Evolutionary conservation across 2,329 filamentous ascomycete genomes (phyloP).

Genomic region (Botrytis cinerea): DNA sequence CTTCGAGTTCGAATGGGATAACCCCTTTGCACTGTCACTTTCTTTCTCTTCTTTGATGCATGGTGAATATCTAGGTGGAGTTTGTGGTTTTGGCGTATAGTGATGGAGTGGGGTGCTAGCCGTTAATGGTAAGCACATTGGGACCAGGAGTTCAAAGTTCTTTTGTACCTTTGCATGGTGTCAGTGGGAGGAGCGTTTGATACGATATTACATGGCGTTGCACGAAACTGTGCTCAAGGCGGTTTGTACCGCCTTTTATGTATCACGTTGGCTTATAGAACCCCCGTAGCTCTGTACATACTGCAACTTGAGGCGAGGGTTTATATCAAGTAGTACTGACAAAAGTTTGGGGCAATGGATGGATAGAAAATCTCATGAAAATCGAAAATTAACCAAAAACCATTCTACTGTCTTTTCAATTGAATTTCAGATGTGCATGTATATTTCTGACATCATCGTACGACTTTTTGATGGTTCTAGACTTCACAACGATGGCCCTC

Average conservation of each 20-base stretch:
- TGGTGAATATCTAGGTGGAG: constrained; percentile 18
- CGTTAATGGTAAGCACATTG: constrained; percentile 20
- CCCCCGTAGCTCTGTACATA: neutral
- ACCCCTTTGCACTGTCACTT: neutral
- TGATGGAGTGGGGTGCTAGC: constrained; percentile 14
- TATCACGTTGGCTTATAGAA: neutral
- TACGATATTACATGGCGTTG: neutral
- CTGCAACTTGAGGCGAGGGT: neutral
- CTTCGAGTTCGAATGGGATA: constrained; percentile 14
- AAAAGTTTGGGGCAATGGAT: neutral
- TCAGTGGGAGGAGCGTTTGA: constrained; percentile 2
- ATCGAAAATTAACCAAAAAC: neutral
- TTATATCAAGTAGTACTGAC: constrained; percentile 1
- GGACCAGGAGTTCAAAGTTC: neutral
- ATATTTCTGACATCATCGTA: neutral
- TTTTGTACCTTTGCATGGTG: constrained; percentile 1
- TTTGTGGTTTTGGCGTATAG: constrained; percentile 8
- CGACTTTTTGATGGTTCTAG: neutral
- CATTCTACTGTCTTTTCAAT: too few relatives aligned
- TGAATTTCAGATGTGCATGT: neutral
- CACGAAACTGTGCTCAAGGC: neutral
- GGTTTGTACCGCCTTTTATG: neutral
- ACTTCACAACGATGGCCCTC: neutral
- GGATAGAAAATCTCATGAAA: neutral
- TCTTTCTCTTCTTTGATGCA: constrained; percentile 21